Evolutionary conservation across 2,329 filamentous ascomycete species (phyloP), one percentile per base, ranked within the genome.

Genomic region (Cercospora sesami): DNA sequence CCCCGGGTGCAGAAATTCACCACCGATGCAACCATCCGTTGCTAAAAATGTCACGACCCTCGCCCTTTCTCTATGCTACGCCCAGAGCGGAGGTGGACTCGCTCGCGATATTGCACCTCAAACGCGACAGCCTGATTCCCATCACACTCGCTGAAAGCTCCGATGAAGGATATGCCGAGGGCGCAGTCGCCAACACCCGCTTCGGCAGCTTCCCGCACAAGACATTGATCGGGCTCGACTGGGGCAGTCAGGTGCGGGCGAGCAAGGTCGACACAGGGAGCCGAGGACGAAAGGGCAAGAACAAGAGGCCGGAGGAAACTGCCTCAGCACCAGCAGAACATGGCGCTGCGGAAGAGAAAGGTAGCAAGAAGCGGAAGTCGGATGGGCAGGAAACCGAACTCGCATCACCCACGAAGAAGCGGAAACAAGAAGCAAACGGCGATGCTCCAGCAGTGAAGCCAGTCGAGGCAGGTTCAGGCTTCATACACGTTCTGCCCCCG

Each of bases 201-300:
- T 99, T 97, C 76, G 95, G 95, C 60, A 97, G 94, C 14, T 85
- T 82, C 65, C 83, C 83, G 2, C 83, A 85, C 73, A 82, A 78
- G 69, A 84, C 82, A 0, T 78, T 85, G 28, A 76, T 97, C 65
- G 85, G 88, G 5, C 84, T 93, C 64, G 91, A 92, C 51, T 98
- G 94, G 94, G 95, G 95, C 30, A 93, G 91, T 6, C 95, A 98
- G 78, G 89, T 98, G 23, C 86, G 92, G 58, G 95, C 95, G 7
- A 97, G 93, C 1, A 88, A 90, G 33, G 93, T 97, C 66, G 92
- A 97, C 76, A 97, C 94, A 0, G 93, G 94, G 12, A 95, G 93
- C n/a, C 85, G 93, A 74, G 93, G 93, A 36, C 86, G 91, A 62
- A 90, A 90, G 68, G 72, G 71, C 4, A 79, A 79, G 75, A 82